Evolutionary conservation across 768 basidiomycete genomes (phyloP), one percentile per base, ranked within the genome.

Genomic region (Lentinula edodes): DNA sequence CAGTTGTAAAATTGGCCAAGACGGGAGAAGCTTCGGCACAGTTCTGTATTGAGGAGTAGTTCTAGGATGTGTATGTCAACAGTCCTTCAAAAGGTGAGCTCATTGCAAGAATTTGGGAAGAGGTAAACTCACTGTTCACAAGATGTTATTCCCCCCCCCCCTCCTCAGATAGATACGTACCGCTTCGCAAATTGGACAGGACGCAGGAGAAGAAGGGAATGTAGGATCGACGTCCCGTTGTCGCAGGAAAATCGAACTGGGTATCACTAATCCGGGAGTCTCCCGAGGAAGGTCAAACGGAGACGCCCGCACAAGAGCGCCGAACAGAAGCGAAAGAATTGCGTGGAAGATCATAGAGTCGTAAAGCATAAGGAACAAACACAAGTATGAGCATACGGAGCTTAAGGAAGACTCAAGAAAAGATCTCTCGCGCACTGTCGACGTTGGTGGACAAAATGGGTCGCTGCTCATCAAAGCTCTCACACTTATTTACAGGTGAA

Each of bases 21-120:
- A 84, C 80, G 0, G 84, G 83, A 10, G 80, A 77, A 3, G 86
- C 85, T 64, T 80, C 73, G 1, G 84, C 82, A 66, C 87, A 87
- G 64, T 78, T 79, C 66, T 77, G 78, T 61, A 89, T 86, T 48
- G 68, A 78, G 20, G 70, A 66, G 65, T 83, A 88, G 61, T 81
- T 73, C 80, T 81, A 63, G 2, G 48, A 52, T 16, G 18, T 8
- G n/a, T 13, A 35, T 16, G 18, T 54, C 38, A 54, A 23, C 6
- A 41, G 8, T 39, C 38, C 18, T 20, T 34, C n/a, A 6, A 15
- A 38, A 20, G 20, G 32, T 41, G 50, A 51, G 54, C 28, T 32
- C 57, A 15, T 51, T 13, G 54, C 12, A 51, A 7, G 13, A 32
- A 52, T 6, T n/a, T 34, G 2, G 5, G n/a, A 36, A n/a, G 51